Base-by-base conservation (phyloP, 768 basidiomycete species). In the Trametes elegans region DNA sequence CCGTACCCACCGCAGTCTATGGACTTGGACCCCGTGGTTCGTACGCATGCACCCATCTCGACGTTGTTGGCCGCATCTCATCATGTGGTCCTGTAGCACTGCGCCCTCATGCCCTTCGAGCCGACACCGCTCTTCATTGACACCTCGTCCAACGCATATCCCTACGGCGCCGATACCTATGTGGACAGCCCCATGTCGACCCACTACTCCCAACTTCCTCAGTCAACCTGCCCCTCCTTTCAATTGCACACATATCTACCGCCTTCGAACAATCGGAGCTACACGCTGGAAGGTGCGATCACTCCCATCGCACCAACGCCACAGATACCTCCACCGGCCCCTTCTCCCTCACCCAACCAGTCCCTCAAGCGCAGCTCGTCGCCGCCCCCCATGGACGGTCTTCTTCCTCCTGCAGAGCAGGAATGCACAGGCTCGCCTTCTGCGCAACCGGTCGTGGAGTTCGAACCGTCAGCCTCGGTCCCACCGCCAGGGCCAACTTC, bases 281-380 rank as follows among this genome's bases (percentile, higher is more conserved):
- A 62, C 58, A 62, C 61, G 3, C 61, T 62, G 51, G 61, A 59
- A 28, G 50, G 52, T n/a, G 61, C 61, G 0, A 56, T 62, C 31
- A 62, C 55, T 3, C 61, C 61, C 24, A 39, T 62, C 57, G 18
- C 38, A 29, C 32, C 61, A 41, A 11, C 21, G 29, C 21, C 42
- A 26, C 19, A 24, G n/a, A n/a, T n/a, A n/a, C n/a, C 43, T 23
- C 28, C 27, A 39, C 32, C 5, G 13, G 18, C 47, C n/a, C 14
- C 32, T 19, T 7, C 7, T 2, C 29, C 8, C 45, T 5, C 7
- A 5, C 45, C 11, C 11, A 43, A 23, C n/a, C 6, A 21, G n/a
- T n/a, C n/a, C n/a, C n/a, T n/a, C 8, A 18, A 19, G 14, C 45
- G 45, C 11, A 21, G 42, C n/a, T 5, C 29, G 27, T 60, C 50